Conservation (phyloP, 1,139 yeast genomes). For the Kluyveromyces sp. region DNA sequence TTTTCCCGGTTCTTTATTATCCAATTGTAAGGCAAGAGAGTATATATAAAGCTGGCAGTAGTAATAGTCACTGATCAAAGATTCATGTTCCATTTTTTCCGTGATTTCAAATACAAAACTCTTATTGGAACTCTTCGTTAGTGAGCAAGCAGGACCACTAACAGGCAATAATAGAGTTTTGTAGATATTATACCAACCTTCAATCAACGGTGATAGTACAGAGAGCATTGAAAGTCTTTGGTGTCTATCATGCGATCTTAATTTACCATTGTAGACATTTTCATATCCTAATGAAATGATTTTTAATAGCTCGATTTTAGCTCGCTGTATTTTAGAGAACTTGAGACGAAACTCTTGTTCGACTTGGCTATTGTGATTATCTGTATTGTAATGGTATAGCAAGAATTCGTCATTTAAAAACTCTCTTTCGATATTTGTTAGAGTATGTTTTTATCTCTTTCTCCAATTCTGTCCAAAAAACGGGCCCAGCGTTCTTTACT, state of each 20-base stretch:
- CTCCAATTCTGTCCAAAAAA: slow-evolving; percentile 15
- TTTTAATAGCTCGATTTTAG: slow-evolving; percentile 70
- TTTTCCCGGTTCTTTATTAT: slow-evolving; percentile 26
- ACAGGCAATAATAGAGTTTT: slow-evolving; percentile 46
- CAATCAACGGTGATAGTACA: slow-evolving; percentile 67
- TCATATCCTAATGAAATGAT: slow-evolving; percentile 81
- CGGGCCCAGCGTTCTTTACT: slow-evolving; percentile 26
- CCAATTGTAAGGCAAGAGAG: slow-evolving; percentile 66
- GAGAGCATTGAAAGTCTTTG: slow-evolving; percentile 65
- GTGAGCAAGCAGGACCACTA: slow-evolving; percentile 15
- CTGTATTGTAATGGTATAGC: slow-evolving; percentile 15
- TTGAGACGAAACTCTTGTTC: slow-evolving; percentile 24
- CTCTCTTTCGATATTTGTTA: slow-evolving; percentile 28
- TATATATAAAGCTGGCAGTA: slow-evolving; percentile 78
- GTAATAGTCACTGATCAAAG: slow-evolving; percentile 72
- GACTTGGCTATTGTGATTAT: neutral
- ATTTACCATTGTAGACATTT: slow-evolving; percentile 62
- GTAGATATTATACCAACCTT: slow-evolving; percentile 69
- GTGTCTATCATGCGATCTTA: slow-evolving; percentile 45
- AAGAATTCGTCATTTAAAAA: slow-evolving; percentile 28
- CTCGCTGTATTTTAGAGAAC: slow-evolving; percentile 62
- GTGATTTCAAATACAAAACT: slow-evolving; percentile 34
- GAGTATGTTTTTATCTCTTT: slow-evolving; percentile 12
- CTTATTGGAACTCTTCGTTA: slow-evolving; percentile 21
- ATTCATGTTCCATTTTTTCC: slow-evolving; percentile 53